phyloP scores from a whole-genome alignment of 2,329 filamentous ascomycete genomes.

The Diaporthe velutina region DNA sequence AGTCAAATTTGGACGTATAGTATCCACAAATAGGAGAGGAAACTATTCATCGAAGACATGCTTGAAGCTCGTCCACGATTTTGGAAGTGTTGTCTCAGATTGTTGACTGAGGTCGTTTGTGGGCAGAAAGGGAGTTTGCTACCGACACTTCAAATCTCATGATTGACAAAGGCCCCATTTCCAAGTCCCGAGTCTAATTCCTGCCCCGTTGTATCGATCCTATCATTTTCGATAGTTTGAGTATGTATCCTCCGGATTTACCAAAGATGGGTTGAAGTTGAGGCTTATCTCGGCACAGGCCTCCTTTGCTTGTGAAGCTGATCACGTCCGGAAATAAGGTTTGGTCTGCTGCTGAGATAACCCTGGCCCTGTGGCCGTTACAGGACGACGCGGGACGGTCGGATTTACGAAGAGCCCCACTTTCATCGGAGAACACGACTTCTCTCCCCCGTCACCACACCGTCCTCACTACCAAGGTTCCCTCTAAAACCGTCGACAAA shows the following conservation, averaged over 20 bases:
- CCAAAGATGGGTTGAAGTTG: background rate
- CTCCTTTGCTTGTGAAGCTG: background rate
- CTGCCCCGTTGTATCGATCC: background rate
- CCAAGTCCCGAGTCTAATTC: background rate
- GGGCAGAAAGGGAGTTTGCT: background rate
- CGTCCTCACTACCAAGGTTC: background rate
- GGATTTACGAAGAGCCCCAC: constrained; percentile 23
- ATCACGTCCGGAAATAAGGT: constrained; percentile 9
- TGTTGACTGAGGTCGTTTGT: background rate
- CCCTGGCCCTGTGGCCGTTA: background rate
- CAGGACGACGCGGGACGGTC: background rate
- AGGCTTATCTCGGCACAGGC: constrained; percentile 7
- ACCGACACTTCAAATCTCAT: background rate
- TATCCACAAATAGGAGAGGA: too few relatives aligned
- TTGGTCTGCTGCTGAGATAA: constrained; percentile 5
- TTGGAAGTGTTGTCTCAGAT: background rate
- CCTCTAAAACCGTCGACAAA: constrained; percentile 19
- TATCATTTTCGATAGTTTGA: background rate
- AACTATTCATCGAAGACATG: background rate
- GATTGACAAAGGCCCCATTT: background rate
- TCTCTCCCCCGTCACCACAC: constrained; percentile 9
- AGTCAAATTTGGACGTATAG: background rate
- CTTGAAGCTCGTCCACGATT: background rate
- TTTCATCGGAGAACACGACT: constrained; percentile 7
- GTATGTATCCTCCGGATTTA: background rate